Evolutionary conservation across 345 rosid genomes (phyloP), one percentile per base, ranked within the genome.

Genomic region (Barbarea vulgaris): DNA sequence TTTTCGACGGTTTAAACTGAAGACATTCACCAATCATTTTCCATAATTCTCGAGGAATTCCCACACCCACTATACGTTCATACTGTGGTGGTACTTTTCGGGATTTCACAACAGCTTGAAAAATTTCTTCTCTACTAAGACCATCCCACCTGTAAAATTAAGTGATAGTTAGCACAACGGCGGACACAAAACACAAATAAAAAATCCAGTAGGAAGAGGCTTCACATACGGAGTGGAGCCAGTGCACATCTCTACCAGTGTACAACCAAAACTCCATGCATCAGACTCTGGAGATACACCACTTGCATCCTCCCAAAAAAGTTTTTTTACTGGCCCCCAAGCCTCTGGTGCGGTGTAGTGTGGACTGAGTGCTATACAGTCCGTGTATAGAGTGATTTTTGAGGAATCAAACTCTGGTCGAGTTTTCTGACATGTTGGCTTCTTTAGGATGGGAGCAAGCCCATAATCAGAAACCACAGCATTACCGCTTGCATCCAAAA

Each of bases 241-340:
- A 53, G 99, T 95, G 89, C 99, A 95, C 97, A 95, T 95, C 81
- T 95, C 97, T 73, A 95, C 97, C 84, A 95, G 83, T 42, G 99
- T 90, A 79, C 99, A 95, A 73, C 97, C 97, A 82, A 95, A 95
- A 84, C 97, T 92, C 99, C 97, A 95, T 47, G 99, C 97, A 87
- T 95, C 99, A 24, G 99, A 91, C 72, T 92, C 97, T 30, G 83
- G 83, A 46, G 96, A 92, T 80, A 92, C 88, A 67, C 93, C 97
- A 30, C 87, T 84, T 59, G 90, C 92, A 79, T 90, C 99, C 78
- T 90, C 97, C 97, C 97, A 92, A 79, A 95, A 94, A 41, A 89
- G 82, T 82, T 94, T 94, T 84, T 88, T 95, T 52, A 87, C 93
- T 1, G 99, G 99, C 79, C 89, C 99, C 99, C 97, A 95, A 64